Evolutionary conservation across 805 yeast genomes (phyloP).

Genomic region (Candida lessepsii): DNA sequence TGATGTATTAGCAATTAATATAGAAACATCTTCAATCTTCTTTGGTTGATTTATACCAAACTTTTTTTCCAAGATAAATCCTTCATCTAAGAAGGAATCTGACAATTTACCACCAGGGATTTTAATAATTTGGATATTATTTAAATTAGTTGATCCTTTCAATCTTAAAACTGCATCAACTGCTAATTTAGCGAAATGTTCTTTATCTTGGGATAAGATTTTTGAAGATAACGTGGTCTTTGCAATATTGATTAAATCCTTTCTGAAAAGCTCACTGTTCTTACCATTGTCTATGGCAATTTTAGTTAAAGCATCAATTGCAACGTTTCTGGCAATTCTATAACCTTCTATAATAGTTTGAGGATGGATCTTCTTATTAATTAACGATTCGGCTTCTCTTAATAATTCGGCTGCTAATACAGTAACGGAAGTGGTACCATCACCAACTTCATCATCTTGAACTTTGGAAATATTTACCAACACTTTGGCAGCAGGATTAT

Average conservation of each 20-base stretch:
- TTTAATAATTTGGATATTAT: slow-evolving; percentile 89
- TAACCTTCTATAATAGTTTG: slow-evolving; percentile 96
- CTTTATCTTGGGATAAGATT: slow-evolving; percentile 92
- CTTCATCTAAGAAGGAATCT: slow-evolving; percentile 94
- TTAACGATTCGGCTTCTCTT: slow-evolving; percentile 90
- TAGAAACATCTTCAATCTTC: slow-evolving; percentile 74
- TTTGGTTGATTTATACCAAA: slow-evolving; percentile 96
- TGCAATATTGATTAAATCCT: slow-evolving; percentile 83
- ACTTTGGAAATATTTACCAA: slow-evolving; percentile 92
- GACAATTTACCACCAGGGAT: slow-evolving; percentile 89
- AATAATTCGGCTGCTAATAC: slow-evolving; percentile 88
- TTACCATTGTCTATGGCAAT: slow-evolving; percentile 72
- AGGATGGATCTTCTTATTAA: slow-evolving; percentile 93
- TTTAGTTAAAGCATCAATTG: slow-evolving; percentile 72
- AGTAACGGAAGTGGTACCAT: slow-evolving; percentile 96
- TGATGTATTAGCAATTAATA: slow-evolving; percentile 91
- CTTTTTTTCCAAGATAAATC: slow-evolving; percentile 85
- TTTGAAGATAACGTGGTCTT: slow-evolving; percentile 92
- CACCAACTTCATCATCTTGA: slow-evolving; percentile 98
- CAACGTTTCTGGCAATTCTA: slow-evolving; percentile 84
- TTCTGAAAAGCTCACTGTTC: slow-evolving; percentile 58
- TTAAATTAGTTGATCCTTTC: slow-evolving; percentile 83
- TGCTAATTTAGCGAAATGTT: slow-evolving; percentile 82
- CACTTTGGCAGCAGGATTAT: slow-evolving; percentile 96
- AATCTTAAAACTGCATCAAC: slow-evolving; percentile 91